phyloP scores from a whole-genome alignment of 2,329 filamentous ascomycete genomes.

The Macrophomina phaseolina region DNA sequence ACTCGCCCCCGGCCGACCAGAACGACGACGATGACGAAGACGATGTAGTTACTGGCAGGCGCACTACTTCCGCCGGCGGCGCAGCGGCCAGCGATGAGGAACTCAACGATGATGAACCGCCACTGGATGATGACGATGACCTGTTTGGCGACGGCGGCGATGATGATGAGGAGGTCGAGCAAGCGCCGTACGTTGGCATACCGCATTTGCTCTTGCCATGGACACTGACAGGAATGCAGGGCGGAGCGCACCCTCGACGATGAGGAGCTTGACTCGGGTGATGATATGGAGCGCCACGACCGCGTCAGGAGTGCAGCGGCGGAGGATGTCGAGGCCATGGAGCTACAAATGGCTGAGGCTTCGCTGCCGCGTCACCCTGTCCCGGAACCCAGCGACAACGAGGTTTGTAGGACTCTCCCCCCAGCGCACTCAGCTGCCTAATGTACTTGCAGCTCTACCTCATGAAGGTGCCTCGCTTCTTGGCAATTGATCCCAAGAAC shows the following conservation, averaged over 20 bases:
- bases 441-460: conserved; percentile 64
- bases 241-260: conserved; percentile 61
- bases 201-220: not conserved
- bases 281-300: conserved; percentile 68
- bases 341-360: conserved; percentile 57
- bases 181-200: conserved; percentile 31
- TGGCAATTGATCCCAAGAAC: conserved; percentile 70
- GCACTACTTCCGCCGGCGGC: not conserved
- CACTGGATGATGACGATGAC: conserved; percentile 37
- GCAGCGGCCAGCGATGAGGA: conserved; percentile 29
- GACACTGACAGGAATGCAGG: conserved; percentile 33
- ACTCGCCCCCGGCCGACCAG: conserved; percentile 25
- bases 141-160: conserved; percentile 51
- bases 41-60: conserved; percentile 22
- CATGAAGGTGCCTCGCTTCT: conserved; percentile 73
- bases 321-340: conserved; percentile 46
- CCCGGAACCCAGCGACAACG: conserved; percentile 73
- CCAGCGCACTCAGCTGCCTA: conserved; percentile 25
- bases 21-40: conserved; percentile 27
- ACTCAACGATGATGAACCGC: conserved; percentile 38
- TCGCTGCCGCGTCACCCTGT: conserved; percentile 71
- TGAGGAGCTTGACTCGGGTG: conserved; percentile 66
- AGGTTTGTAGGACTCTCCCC: conserved; percentile 53
- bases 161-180: conserved; percentile 43
- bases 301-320: conserved; percentile 59